These are phyloP conservation scores for Tolypocladium endophyticum DNA, from an alignment of 2,329 filamentous ascomycete species.

Conservation along the genomic window DNA sequence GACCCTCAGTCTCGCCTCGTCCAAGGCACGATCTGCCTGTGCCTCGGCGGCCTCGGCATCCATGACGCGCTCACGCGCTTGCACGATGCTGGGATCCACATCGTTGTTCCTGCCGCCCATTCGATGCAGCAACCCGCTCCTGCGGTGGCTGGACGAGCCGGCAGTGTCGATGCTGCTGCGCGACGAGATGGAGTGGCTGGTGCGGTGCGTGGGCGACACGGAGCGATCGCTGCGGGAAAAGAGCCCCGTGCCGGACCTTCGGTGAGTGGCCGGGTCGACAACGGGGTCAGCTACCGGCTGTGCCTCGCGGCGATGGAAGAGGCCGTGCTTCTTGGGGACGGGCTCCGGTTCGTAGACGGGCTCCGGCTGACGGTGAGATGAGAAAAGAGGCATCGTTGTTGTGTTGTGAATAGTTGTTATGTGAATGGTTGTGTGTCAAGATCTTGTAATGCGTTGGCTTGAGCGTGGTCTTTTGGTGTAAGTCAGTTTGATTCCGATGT, in stretches of 20 bases:
- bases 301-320: slow-evolving; percentile 23
- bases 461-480: not conserved
- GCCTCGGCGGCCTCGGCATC: slow-evolving; percentile 52
- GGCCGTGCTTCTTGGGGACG: slow-evolving; percentile 20
- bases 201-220: slow-evolving; percentile 3
- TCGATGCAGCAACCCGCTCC: slow-evolving; percentile 25
- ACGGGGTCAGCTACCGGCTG: slow-evolving; percentile 11
- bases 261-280: slow-evolving; percentile 2
- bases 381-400: slow-evolving; percentile 19
- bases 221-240: slow-evolving; percentile 3
- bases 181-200: slow-evolving; percentile 8
- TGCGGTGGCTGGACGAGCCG: slow-evolving; percentile 2
- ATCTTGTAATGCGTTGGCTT: not conserved
- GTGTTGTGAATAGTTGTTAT: too few species aligned
- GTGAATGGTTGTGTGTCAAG: not conserved
- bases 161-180: slow-evolving; percentile 1
- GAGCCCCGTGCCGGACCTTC: slow-evolving; percentile 3
- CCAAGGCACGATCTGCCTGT: slow-evolving; percentile 54
- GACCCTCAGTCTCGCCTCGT: slow-evolving; percentile 46
- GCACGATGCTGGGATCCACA: slow-evolving; percentile 51
- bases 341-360: slow-evolving; percentile 11
- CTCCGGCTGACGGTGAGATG: slow-evolving; percentile 18
- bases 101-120: slow-evolving; percentile 30
- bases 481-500: not conserved
- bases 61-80: slow-evolving; percentile 51